Evolutionary conservation across 306 rosid species (phyloP).

Genomic region (Trichosanthes truncata): DNA sequence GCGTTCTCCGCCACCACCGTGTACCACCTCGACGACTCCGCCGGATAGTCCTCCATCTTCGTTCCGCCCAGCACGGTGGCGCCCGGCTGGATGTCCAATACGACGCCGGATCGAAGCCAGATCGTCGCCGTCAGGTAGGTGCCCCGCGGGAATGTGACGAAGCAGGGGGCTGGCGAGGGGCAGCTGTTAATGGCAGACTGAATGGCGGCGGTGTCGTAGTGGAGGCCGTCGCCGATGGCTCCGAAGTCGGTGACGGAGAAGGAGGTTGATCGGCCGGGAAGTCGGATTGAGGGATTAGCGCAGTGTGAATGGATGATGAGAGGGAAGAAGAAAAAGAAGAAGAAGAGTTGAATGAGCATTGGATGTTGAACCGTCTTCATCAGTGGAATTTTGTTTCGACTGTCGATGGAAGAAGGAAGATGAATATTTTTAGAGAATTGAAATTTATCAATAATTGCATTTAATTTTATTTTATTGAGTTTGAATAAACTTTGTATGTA

Average conservation of each 20-base stretch:
- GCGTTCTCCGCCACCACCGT: slow-evolving; percentile 81
- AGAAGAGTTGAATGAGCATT: slow-evolving; percentile 19
- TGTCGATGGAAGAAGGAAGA: no score
- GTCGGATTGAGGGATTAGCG: slow-evolving; percentile 1
- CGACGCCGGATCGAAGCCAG: slow-evolving; percentile 64
- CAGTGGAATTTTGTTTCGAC: neutral
- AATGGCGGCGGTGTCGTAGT: slow-evolving; percentile 69
- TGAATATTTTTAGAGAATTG: no score
- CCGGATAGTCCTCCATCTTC: slow-evolving; percentile 50
- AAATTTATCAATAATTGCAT: neutral
- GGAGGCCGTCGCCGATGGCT: slow-evolving; percentile 62
- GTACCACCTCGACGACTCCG: slow-evolving; percentile 56
- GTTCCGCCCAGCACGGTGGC: slow-evolving; percentile 64
- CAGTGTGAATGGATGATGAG: slow-evolving; percentile 22
- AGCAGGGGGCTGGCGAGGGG: slow-evolving; percentile 27
- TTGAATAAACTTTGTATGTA: no score
- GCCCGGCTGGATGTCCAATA: slow-evolving; percentile 39
- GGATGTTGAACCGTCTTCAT: neutral
- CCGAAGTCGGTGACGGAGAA: slow-evolving; percentile 62
- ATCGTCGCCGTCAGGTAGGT: slow-evolving; percentile 71
- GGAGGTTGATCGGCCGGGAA: slow-evolving; percentile 14
- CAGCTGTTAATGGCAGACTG: slow-evolving; percentile 79
- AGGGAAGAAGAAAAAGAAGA: slow-evolving; percentile 4
- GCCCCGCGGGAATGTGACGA: slow-evolving; percentile 58
- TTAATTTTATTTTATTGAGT: no score